Base-by-base conservation (phyloP, 352 stramenopile genomes). In the Phytophthora lateralis region DNA sequence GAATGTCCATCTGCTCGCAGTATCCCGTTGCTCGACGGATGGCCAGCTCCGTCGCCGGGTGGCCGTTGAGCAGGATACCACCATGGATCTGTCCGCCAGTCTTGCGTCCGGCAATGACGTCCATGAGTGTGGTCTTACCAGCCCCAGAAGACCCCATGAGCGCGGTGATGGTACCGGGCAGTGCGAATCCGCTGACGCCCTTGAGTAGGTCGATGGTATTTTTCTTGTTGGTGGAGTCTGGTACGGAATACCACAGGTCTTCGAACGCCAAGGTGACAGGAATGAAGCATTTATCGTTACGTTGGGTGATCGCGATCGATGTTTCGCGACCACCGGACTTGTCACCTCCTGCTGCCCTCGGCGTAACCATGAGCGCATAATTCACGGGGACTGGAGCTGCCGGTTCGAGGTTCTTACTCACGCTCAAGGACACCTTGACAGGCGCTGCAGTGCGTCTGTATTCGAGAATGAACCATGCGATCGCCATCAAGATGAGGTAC, bases 81-180 rank as follows among this genome's bases (percentile, higher is more conserved):
- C 93, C 91, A 26, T 63, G 73, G 45, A 96, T 79, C 7, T 45
- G 68, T n/a, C 93, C 93, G 8, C 77, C 78, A 15, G 75, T 91
- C 64, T 98, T 98, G 29, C 93, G 75, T 11, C 95, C 72, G 12
- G 93, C 88, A 29, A 98, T 91, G 4, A 98, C 91, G 70, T 98
- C 91, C 66, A 97, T 90, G 11, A 98, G 69, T 5, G 92, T 98
- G 1, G 92, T 97, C 61, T 98, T 97, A 1, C 91, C 90, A 32
- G 86, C 80, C 21, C 82, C 82, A 7, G 70, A 78, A 3, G 75
- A 76, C 14, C 79, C 80, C 72, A 88, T 86, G 12, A 89, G 57
- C 0, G 76, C 78, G 4, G 73, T 80, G n/a, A 89, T 73, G 3
- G 58, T 74, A 4, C 80, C 78, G 0, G 80, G 80, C 12, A 63